A percentile compares a stretch with the other conserved stretches of the same genome.
phyloP scores from a whole-genome alignment of 768 basidiomycete genomes.

The Daedaleopsis sinensis region DNA sequence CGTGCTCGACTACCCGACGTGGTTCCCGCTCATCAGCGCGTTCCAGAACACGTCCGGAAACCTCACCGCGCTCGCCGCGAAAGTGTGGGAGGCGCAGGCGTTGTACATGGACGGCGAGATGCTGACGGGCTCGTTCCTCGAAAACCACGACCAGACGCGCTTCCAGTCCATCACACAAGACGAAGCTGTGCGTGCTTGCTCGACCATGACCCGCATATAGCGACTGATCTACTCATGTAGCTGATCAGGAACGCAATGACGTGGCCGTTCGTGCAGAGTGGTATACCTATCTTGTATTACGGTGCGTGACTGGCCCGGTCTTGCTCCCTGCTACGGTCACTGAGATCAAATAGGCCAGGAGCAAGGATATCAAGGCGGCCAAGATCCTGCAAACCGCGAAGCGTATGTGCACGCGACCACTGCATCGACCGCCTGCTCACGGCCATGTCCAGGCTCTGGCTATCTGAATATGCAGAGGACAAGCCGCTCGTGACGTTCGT shows the following conservation, averaged over 20 bases:
- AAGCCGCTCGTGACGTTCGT: conserved; percentile 53
- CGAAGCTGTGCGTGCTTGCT: conserved; percentile 36
- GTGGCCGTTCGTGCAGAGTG: conserved; percentile 53
- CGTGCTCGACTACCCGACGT: conserved; percentile 54
- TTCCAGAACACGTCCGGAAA: conserved; percentile 41
- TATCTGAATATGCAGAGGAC: conserved; percentile 54
- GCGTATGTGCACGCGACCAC: conserved; percentile 36
- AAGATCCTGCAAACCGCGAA: conserved; percentile 52
- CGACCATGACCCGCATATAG: background rate
- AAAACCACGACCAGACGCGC: conserved; percentile 60
- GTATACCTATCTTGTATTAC: conserved; percentile 55
- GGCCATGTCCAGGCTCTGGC: conserved; percentile 53
- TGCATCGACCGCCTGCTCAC: background rate
- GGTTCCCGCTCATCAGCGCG: conserved; percentile 44
- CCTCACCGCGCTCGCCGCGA: conserved; percentile 34
- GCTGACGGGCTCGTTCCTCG: conserved; percentile 50
- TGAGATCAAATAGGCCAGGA: conserved; percentile 44
- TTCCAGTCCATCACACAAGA: conserved; percentile 48
- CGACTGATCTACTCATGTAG: conserved; percentile 22
- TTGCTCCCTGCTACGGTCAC: background rate
- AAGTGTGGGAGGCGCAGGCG: conserved; percentile 36
- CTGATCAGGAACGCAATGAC: conserved; percentile 50
- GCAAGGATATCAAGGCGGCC: conserved; percentile 49
- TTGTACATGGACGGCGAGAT: conserved; percentile 44
- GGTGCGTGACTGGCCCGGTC: conserved; percentile 29